phyloP scores from a whole-genome alignment of 1,284 basidiomycete genomes.

The Pulchroboletus neoregius region DNA sequence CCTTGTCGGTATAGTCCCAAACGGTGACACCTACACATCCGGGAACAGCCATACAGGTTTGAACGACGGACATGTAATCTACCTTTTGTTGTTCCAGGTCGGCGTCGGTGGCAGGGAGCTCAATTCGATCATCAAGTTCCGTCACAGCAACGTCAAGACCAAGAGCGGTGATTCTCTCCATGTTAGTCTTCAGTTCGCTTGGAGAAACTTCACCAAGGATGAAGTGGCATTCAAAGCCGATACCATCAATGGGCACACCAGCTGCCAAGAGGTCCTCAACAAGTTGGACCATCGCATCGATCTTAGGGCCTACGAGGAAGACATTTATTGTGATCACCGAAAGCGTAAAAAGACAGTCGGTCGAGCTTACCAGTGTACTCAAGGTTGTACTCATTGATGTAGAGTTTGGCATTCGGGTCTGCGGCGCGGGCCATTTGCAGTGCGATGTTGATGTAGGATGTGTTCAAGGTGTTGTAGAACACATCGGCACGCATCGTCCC shows the following conservation, averaged over 20 bases:
- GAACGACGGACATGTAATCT: constrained; percentile 16
- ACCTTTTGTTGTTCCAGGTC: constrained; percentile 45
- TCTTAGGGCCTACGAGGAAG: constrained; percentile 14
- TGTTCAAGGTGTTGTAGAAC: constrained; percentile 14
- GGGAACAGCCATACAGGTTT: constrained; percentile 13
- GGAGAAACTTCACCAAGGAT: constrained; percentile 46
- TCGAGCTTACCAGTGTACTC: constrained; percentile 11
- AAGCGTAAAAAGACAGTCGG: neutral
- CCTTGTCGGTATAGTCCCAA: constrained; percentile 23
- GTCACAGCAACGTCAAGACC: constrained; percentile 55
- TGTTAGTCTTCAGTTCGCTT: constrained; percentile 36
- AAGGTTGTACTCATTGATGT: constrained; percentile 23
- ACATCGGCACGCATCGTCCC: constrained; percentile 16
- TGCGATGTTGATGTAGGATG: constrained; percentile 19
- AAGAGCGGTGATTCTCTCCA: constrained; percentile 44
- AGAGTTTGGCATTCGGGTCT: constrained; percentile 18
- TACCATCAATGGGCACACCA: constrained; percentile 14
- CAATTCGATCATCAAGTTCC: constrained; percentile 53
- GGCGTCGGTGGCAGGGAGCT: constrained; percentile 45
- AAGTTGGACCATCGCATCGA: constrained; percentile 22
- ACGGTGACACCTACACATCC: constrained; percentile 20
- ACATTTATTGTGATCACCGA: neutral
- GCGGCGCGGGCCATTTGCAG: constrained; percentile 15
- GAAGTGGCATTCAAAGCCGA: constrained; percentile 38
- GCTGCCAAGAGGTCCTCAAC: constrained; percentile 15